Conservation (phyloP, 495 filamentous ascomycete genomes). For the Penicillium simplicissimum region DNA sequence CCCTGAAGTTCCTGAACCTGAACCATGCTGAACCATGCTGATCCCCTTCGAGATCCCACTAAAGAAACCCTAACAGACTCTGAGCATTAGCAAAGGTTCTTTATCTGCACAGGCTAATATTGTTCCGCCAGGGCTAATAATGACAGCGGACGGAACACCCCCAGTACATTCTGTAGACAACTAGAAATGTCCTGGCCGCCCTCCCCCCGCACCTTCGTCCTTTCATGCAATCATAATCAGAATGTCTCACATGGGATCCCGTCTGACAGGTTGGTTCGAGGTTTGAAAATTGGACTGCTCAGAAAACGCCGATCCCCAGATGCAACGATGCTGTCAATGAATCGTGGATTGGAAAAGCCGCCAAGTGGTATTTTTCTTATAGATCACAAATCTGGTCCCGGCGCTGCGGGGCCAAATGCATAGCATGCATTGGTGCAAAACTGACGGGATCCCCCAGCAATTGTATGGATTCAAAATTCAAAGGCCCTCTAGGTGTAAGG, state of each 20-base stretch:
- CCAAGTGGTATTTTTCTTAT: not conserved
- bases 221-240: not conserved
- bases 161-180: not conserved
- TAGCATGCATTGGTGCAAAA: not conserved
- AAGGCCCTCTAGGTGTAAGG: constrained; percentile 23
- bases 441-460: not conserved
- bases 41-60: not conserved
- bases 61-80: not conserved
- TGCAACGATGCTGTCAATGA: not conserved
- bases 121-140: not conserved
- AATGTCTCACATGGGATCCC: not conserved
- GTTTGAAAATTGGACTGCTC: constrained; percentile 19
- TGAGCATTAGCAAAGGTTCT: not conserved
- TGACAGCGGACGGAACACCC: not conserved
- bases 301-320: constrained; percentile 18
- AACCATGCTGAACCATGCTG: not conserved
- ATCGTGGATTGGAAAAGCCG: not conserved
- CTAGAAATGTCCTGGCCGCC: not conserved
- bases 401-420: not conserved
- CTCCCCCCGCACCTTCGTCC: not conserved
- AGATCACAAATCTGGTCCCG: constrained; percentile 6
- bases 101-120: not conserved
- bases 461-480: constrained; percentile 2
- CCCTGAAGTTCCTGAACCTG: not conserved
- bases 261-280: not conserved